Base-by-base conservation (phyloP, 257 asterid genomes). In the Solanum verrucosum region DNA sequence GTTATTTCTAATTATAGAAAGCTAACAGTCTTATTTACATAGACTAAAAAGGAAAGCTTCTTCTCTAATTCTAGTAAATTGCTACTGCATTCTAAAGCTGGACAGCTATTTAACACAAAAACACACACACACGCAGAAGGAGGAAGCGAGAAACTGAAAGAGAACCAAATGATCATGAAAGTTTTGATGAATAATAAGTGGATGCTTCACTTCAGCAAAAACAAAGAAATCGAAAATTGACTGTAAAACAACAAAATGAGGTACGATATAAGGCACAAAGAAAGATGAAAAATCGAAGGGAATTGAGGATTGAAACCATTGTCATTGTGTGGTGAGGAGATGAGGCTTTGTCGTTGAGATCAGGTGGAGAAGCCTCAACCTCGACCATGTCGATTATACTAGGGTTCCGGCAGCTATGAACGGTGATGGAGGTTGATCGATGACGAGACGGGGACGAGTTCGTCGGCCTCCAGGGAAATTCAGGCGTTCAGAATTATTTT, bases 311-410 rank as follows among this genome's bases (percentile, higher is more conserved):
- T 52, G 34, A 33, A 71, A 86, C 88, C 88, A 86, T 86, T 42
- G n/a, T 29, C 31, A 86, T 46, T 40, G 83, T 44, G 49, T 14
- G 84, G 35, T 44, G 88, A 71, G 88, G 71, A 46, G 88, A 63
- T 18, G 88, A 71, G 20, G 84, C 83, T 42, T 71, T 44, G 7
- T 86, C 38, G 84, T 86, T 86, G 84, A 86, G 83, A 71, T 86
- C 88, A 86, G 83, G 88, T 46, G 88, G 83, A 86, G 72, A 44
- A 78, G 65, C 65, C 71, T 71, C 88, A 74, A 86, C 44, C 29
- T 86, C 88, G 88, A 70, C 46, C 81, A 77, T 70, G 25, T 27
- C n/a, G 78, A 31, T 16, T 16, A 31, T 31, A 71, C 56, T 74
- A 44, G 56, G 74, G 35, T 59, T 73, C 82, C 68, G 11, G 40